Base-by-base conservation (phyloP, 345 rosid genomes). In the Syzygium jambos region DNA sequence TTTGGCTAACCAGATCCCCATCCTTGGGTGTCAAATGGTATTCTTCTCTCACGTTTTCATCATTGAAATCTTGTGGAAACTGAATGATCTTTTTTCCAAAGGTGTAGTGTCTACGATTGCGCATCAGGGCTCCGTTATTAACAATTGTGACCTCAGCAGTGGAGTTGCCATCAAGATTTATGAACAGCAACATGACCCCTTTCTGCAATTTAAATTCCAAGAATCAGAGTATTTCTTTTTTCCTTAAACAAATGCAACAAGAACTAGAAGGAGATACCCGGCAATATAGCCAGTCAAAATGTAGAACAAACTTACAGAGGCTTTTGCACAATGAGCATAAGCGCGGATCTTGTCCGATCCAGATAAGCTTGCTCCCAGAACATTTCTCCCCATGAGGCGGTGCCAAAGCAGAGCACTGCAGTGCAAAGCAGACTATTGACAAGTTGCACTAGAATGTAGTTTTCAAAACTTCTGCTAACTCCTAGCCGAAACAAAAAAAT, bases 361-460 rank as follows among this genome's bases (percentile, higher is more conserved):
- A 3, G 95, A 86, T 89, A 95, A 95, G 89, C 84, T 95, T 57
- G 99, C 93, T 51, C 88, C 90, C 25, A 96, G 90, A 90, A 93
- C 95, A 46, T 93, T 91, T 90, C 93, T 93, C 88, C 99, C 99
- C 99, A 98, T 95, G 85, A 98, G 90, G 86, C 89, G 91, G 86
- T 94, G 95, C 99, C 99, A 98, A 54, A 96, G 96, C 89, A 98
- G 98, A 87, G 98, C 98, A 83, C 99, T 97, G 95, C 92, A 89
- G 15, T 49, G 46, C 25, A 85, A 86, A 30, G 46, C 68, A 85
- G 52, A 87, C 57, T 34, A 38, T 52, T 30, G 11, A 30, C 12
- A 68, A 16, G 78, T 30, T 30, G 23, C 46, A 17, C 78, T 68
- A 30, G 43, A 65, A 65, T 19, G 80, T 38, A 73, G 49, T 73